Evolutionary conservation across 2,329 filamentous ascomycete species (phyloP).

Genomic region (Purpureocillium takamizusanense): DNA sequence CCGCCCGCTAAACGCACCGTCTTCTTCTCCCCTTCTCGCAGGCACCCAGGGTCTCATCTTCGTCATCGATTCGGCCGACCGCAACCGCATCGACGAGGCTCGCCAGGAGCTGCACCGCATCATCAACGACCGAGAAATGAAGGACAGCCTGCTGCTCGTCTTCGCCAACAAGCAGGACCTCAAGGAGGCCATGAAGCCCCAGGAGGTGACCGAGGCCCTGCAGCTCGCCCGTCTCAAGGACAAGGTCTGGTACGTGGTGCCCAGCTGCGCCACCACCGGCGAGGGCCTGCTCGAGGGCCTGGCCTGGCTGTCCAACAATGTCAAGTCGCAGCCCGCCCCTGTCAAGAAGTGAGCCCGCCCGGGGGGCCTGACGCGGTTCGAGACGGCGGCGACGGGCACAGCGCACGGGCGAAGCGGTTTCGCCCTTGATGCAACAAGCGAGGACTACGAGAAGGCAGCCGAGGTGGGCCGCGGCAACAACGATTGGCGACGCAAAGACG

Average conservation of each 20-base stretch:
- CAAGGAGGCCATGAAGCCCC: conserved; percentile 68
- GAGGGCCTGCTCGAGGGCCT: conserved; percentile 75
- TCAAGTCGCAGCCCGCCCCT: conserved; percentile 54
- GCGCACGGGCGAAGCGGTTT: no score
- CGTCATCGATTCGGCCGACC: conserved; percentile 93
- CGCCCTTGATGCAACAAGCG: no score
- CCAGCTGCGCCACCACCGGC: conserved; percentile 72
- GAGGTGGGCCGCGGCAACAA: no score
- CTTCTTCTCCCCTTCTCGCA: conserved; percentile 24
- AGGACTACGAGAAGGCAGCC: no score
- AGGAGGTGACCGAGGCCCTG: conserved; percentile 70
- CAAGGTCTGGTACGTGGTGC: conserved; percentile 78
- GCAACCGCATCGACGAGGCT: conserved; percentile 84
- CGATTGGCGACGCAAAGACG: no score
- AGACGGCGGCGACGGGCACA: no score
- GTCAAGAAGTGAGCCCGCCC: conserved; percentile 36
- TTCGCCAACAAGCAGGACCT: conserved; percentile 99
- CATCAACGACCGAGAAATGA: conserved; percentile 96
- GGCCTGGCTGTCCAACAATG: conserved; percentile 77
- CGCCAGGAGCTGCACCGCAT: conserved; percentile 91
- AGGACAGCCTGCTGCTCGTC: conserved; percentile 85
- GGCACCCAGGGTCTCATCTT: conserved; percentile 97
- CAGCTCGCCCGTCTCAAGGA: conserved; percentile 71
- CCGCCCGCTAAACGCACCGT: neutral
- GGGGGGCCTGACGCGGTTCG: neutral